Evolutionary conservation across 495 filamentous ascomycete genomes (phyloP).

Genomic region (Penicillium angulare): DNA sequence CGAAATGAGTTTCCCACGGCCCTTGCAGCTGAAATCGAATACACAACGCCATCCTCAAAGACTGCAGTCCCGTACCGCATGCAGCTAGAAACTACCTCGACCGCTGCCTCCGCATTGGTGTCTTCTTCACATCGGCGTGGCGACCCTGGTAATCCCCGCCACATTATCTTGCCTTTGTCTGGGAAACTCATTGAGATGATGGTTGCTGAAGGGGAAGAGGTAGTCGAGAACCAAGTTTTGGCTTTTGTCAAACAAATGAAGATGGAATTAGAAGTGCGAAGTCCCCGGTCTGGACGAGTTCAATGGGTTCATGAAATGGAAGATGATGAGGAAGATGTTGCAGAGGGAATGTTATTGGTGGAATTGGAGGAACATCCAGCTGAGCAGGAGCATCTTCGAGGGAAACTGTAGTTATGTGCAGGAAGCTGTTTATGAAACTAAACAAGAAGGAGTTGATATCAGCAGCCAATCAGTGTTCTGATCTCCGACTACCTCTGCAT

Average conservation of each 20-base stretch:
- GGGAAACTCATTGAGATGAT: constrained; percentile 59
- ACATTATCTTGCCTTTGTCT: constrained; percentile 57
- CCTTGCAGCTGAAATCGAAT: constrained; percentile 53
- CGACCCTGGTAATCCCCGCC: constrained; percentile 48
- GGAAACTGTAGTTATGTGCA: constrained; percentile 29
- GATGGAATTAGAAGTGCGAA: constrained; percentile 62
- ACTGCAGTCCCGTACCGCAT: constrained; percentile 39
- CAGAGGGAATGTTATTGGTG: constrained; percentile 54
- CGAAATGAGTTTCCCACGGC: constrained; percentile 59
- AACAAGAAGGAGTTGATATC: no score
- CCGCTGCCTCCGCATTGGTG: constrained; percentile 45
- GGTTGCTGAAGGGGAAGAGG: constrained; percentile 51
- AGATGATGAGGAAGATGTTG: constrained; percentile 57
- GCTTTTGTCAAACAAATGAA: constrained; percentile 67
- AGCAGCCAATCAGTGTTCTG: no score
- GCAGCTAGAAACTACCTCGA: constrained; percentile 46
- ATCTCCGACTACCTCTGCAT: constrained; percentile 43
- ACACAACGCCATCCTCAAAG: constrained; percentile 42
- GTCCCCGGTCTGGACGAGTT: constrained; percentile 45
- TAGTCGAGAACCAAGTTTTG: constrained; percentile 54
- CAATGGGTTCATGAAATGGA: constrained; percentile 57
- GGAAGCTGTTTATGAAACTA: no score
- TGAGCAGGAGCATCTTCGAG: constrained; percentile 12
- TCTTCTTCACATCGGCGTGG: constrained; percentile 53
- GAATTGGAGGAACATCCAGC: constrained; percentile 41